Percentiles rank a stretch among this genome's conserved stretches.
Conservation (phyloP, 768 basidiomycete species). For the Boletus reticulatus region DNA sequence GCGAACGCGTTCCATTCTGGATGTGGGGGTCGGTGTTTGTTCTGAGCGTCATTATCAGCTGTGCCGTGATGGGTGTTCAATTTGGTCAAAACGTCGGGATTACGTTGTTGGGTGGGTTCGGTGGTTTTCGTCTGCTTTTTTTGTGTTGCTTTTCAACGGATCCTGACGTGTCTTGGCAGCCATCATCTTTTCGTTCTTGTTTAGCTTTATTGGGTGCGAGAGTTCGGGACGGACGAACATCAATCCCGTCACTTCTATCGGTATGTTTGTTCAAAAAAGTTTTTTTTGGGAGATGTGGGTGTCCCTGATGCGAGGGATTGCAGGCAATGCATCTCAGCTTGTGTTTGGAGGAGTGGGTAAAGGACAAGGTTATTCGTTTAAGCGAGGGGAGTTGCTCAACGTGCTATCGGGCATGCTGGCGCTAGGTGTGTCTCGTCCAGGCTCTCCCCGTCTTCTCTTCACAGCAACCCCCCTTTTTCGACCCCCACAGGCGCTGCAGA, state of each 20-base stretch:
- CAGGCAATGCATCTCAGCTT: slow-evolving; percentile 52
- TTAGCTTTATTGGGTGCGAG: slow-evolving; percentile 68
- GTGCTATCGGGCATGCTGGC: slow-evolving; percentile 26
- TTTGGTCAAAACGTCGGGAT: slow-evolving; percentile 51
- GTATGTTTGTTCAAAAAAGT: slow-evolving; percentile 10
- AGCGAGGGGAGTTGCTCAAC: slow-evolving; percentile 18
- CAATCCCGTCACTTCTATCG: slow-evolving; percentile 58
- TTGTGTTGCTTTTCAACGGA: neutral
- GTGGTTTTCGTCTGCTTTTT: neutral
- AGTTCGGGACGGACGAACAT: slow-evolving; percentile 58
- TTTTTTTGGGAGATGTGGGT: neutral
- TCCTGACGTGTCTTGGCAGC: slow-evolving; percentile 16
- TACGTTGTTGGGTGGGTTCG: slow-evolving; percentile 20
- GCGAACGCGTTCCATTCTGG: slow-evolving; percentile 52
- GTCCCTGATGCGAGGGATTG: neutral
- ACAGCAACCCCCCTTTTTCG: neutral
- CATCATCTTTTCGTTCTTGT: slow-evolving; percentile 59
- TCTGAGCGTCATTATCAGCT: slow-evolving; percentile 46
- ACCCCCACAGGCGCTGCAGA: slow-evolving; percentile 20
- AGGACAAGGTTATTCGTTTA: slow-evolving; percentile 32
- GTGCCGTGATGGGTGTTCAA: slow-evolving; percentile 51
- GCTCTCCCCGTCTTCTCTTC: neutral
- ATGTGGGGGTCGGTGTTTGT: slow-evolving; percentile 57
- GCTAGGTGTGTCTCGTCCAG: too few relatives aligned
- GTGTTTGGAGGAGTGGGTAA: slow-evolving; percentile 63